Percentiles rank a stretch among this genome's conserved stretches.
These are phyloP conservation scores for Candida ovalis DNA, from an alignment of 805 yeast genomes.

Conservation along the genomic window DNA sequence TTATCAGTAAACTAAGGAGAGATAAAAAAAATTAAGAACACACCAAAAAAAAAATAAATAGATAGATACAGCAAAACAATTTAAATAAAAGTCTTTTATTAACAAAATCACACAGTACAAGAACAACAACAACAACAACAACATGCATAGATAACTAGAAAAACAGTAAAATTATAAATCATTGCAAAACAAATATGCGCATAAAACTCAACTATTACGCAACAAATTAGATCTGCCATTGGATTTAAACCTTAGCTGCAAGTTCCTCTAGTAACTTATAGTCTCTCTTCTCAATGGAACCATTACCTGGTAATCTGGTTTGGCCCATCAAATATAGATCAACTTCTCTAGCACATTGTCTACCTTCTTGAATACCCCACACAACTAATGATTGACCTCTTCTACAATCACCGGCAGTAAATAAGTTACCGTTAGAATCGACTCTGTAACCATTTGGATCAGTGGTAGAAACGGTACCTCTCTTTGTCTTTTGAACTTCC, in stretches of 20 bases:
- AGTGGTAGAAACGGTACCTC: constrained; percentile 78
- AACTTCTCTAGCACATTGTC: constrained; percentile 96
- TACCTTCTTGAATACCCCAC: constrained; percentile 99
- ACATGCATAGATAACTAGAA: neutral
- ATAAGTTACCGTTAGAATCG: constrained; percentile 57
- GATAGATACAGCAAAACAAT: no score
- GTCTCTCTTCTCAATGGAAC: constrained; percentile 85
- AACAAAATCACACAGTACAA: no score
- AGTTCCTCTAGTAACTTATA: constrained; percentile 72
- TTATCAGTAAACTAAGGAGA: no score
- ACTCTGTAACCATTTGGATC: constrained; percentile 66
- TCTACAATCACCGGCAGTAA: constrained; percentile 98
- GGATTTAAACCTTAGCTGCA: constrained; percentile 53
- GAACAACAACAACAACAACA: neutral
- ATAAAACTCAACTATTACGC: neutral
- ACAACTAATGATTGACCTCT: constrained; percentile 97
- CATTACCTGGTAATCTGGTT: constrained; percentile 88
- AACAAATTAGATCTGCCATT: neutral
- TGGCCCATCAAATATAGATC: constrained; percentile 75
- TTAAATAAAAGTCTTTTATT: neutral
- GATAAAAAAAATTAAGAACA: no score
- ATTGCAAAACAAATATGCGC: neutral
- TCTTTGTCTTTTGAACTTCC: constrained; percentile 61
- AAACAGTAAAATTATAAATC: neutral
- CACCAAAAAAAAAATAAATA: no score